These are phyloP conservation scores for Plantago major DNA, from an alignment of 257 asterid species.

Conservation along the genomic window DNA sequence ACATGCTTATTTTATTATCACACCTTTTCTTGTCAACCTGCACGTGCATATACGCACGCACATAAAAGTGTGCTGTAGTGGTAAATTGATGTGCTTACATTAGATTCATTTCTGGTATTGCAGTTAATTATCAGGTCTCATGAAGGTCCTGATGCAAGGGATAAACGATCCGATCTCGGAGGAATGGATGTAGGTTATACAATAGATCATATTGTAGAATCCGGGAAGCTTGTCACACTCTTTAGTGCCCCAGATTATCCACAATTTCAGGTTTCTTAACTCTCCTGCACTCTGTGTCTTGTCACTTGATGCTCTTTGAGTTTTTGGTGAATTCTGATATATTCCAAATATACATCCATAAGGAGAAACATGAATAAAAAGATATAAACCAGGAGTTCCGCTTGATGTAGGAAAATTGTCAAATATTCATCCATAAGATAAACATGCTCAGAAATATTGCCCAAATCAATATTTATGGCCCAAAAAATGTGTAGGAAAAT, in stretches of 20 bases:
- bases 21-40: background rate
- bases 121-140: slow-evolving; percentile 96
- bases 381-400: too few relatives aligned
- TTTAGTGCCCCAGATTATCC: slow-evolving; percentile 99
- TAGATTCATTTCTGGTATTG: slow-evolving; percentile 22
- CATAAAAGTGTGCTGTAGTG: slow-evolving; percentile 9
- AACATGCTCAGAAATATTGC: too few relatives aligned
- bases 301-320: background rate
- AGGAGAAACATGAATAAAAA: too few relatives aligned
- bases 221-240: slow-evolving; percentile 82
- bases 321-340: background rate
- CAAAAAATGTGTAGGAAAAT: too few relatives aligned
- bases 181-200: slow-evolving; percentile 90
- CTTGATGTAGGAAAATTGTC: too few relatives aligned
- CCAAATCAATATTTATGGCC: too few relatives aligned
- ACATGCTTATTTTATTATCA: background rate
- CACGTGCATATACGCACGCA: background rate
- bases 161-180: slow-evolving; percentile 67
- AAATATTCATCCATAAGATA: too few relatives aligned
- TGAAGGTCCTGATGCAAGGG: slow-evolving; percentile 99
- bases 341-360: background rate
- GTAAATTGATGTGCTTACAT: slow-evolving; percentile 21
- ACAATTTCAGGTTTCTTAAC: slow-evolving; percentile 77
- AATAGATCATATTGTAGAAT: slow-evolving; percentile 75
- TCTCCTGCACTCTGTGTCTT: slow-evolving; percentile 6